These are phyloP conservation scores for Aspergillus kassunensis DNA, from an alignment of 495 filamentous ascomycete genomes.

Conservation along the genomic window DNA sequence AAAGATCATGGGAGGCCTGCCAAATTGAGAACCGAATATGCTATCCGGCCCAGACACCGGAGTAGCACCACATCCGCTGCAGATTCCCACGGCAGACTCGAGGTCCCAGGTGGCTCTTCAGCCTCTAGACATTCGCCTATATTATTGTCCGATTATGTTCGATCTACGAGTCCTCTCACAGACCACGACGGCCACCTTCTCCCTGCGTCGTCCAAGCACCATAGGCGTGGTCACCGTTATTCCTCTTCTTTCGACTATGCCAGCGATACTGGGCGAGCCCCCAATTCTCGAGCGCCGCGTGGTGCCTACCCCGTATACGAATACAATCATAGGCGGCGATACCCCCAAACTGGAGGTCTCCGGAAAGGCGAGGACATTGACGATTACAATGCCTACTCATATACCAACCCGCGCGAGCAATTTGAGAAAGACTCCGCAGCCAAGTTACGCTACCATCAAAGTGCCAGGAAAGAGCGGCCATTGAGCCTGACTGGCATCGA, in stretches of 20 bases:
- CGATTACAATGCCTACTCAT: constrained; percentile 60
- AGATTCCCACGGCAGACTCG: constrained; percentile 25
- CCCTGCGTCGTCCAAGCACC: constrained; percentile 25
- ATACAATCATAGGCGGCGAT: constrained; percentile 21
- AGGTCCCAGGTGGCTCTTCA: constrained; percentile 23
- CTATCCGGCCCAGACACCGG: constrained; percentile 34
- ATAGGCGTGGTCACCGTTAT: constrained; percentile 28
- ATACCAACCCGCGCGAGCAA: constrained; percentile 66
- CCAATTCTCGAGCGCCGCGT: constrained; percentile 14
- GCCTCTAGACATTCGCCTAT: constrained; percentile 28
- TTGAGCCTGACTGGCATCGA: constrained; percentile 61
- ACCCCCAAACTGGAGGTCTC: constrained; percentile 29
- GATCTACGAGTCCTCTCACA: constrained; percentile 30
- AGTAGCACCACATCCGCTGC: constrained; percentile 35
- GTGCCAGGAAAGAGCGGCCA: constrained; percentile 55
- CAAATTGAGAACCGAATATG: constrained; percentile 42
- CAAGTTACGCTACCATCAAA: constrained; percentile 42
- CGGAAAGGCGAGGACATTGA: constrained; percentile 58
- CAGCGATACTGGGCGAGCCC: constrained; percentile 35
- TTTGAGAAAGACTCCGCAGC: constrained; percentile 60
- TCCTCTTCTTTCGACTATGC: constrained; percentile 36
- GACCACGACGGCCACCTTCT: constrained; percentile 27
- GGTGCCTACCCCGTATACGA: constrained; percentile 24
- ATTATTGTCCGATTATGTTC: constrained; percentile 24
- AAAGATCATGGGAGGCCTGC: constrained; percentile 29